Percentiles rank a stretch among this genome's conserved stretches.
Conservation (phyloP, 169 alveolate species). For the Plasmodium fragile region DNA sequence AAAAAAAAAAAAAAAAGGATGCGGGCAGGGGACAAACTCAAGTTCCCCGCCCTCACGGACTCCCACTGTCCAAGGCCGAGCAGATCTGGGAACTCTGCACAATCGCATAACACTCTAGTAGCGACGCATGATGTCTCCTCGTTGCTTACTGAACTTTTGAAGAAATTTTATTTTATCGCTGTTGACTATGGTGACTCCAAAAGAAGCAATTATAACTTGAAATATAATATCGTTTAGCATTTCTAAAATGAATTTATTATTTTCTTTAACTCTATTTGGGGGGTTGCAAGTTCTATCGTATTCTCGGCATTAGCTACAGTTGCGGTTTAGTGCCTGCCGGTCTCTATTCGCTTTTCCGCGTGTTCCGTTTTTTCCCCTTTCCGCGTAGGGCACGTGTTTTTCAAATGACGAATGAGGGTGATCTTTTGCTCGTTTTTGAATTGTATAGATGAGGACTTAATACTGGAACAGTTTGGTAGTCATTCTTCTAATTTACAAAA, state of each 20-base stretch:
- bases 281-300: neutral
- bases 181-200: conserved; percentile 70
- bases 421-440: neutral
- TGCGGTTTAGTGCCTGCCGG: neutral
- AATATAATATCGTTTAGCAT: conserved; percentile 70
- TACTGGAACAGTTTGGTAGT: neutral
- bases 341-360: neutral
- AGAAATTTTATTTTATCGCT: conserved; percentile 67
- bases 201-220: conserved; percentile 59
- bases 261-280: neutral
- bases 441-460: neutral
- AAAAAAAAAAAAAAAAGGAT: neutral
- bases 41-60: neutral
- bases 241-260: conserved; percentile 24
- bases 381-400: neutral
- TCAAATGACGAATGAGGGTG: neutral
- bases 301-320: neutral
- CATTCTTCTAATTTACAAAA: neutral
- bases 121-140: neutral
- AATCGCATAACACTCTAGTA: neutral
- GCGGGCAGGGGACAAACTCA: neutral
- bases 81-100: neutral
- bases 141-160: conserved; percentile 56
- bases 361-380: neutral
- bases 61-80: neutral